phyloP scores from a whole-genome alignment of 257 asterid genomes.

The Solanum peruvianum region DNA sequence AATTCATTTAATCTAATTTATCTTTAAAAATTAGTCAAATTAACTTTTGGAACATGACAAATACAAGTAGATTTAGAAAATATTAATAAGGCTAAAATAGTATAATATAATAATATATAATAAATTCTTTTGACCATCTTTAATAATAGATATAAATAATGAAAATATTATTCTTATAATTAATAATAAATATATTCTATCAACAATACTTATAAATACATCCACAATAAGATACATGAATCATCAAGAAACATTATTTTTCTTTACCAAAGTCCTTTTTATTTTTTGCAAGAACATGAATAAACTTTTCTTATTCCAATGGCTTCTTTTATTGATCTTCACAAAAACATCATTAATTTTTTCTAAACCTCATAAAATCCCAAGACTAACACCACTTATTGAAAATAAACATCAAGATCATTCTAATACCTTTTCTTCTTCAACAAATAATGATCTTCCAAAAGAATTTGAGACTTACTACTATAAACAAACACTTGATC shows the following conservation, averaged over 20 bases:
- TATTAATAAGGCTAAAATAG: too few relatives aligned
- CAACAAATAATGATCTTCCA: not conserved
- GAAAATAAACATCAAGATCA: not conserved
- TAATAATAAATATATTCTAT: too few relatives aligned
- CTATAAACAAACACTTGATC: conserved; percentile 70
- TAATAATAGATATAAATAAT: too few relatives aligned
- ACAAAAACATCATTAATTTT: not conserved
- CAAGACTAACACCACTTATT: conserved; percentile 9
- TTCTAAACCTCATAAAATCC: conserved; percentile 4
- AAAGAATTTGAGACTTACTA: conserved; percentile 22
- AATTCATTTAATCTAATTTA: too few relatives aligned
- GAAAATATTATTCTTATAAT: too few relatives aligned
- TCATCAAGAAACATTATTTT: not conserved
- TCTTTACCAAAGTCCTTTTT: not conserved
- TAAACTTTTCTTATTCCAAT: not conserved
- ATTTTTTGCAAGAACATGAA: not conserved
- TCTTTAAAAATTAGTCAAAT: too few relatives aligned
- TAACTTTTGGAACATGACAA: too few relatives aligned
- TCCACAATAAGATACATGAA: not conserved
- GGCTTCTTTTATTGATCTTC: not conserved
- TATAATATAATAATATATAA: too few relatives aligned
- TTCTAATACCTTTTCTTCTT: not conserved
- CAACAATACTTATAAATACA: not conserved
- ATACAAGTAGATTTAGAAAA: too few relatives aligned
- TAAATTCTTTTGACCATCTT: too few relatives aligned